Base-by-base conservation (phyloP, 2,329 filamentous ascomycete genomes). In the Botrytis cinerea region DNA sequence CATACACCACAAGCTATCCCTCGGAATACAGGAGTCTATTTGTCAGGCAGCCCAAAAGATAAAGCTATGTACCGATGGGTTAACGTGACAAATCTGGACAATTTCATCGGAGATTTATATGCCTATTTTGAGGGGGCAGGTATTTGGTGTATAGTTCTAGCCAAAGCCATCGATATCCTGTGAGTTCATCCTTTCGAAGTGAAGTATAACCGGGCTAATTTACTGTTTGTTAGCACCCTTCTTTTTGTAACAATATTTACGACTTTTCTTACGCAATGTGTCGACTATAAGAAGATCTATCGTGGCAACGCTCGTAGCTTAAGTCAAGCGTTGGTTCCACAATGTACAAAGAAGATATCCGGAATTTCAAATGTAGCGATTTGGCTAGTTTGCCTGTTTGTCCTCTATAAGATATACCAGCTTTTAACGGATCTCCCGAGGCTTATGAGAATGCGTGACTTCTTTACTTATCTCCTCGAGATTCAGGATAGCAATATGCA, bases 21-120 rank as follows among this genome's bases (percentile, higher is more conserved):
- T 76, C 86, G 85, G 75, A 85, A 84, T 74, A 84, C 83, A 51
- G 85, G 84, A 18, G 82, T 86, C 70, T 62, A 40, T 40, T 84
- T 80, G 32, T 74, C 84, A 70, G 84, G 86, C 43, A 87, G 89
- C 78, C 88, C 90, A 0, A 87, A 87, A 81, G 89, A 91, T 77
- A 90, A 88, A 78, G 91, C 91, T 32, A 86, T 93, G 85, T 93
- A 90, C 89, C 86, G 89, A 75, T 93, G 91, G 89, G 89, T 90
- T 28, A 93, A 93, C 78, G 90, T 92, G 57, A 86, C 87, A 73
- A 91, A 93, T 78, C 81, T 93, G 72, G 91, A 93, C 79, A 88
- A 87, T 70, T 93, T 93, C 79, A 84, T 93, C 75, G 85, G 86
- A 72, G 88, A 92, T 62, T 89, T 92, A 12, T 93, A 93, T 80